Evolutionary conservation across 108 stramenopile genomes (phyloP), one percentile per base, ranked within the genome.

Genomic region (Seminavis robusta): DNA sequence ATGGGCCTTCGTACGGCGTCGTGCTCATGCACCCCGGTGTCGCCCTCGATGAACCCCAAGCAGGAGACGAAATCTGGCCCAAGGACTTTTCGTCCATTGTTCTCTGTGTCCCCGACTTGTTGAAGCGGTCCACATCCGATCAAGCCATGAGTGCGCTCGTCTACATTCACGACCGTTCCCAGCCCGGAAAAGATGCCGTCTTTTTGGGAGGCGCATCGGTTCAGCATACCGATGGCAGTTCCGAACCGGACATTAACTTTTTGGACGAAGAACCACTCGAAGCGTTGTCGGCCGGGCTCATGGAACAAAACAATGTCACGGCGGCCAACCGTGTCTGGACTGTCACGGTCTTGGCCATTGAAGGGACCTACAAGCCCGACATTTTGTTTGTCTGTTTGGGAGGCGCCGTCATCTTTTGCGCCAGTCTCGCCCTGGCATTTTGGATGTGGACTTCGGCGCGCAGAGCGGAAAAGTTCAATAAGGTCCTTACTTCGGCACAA

Each of bases 301-400:
- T n/a, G n/a, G n/a, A n/a, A n/a, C 37, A 61, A 37, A 7, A 44
- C 29, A 44, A 40, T n/a, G 56, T 73, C 32, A 10, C 23, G 27
- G 58, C 47, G 25, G 67, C 63, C 30, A 50, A 67, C 43, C 36
- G 63, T 19, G 20, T 33, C n/a, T 78, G 77, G 77, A 69, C 67
- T 8, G 38, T 78, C 15, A 47, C 59, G 28, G 53, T 78, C 11
- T 24, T 65, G 30, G 29, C 39, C 24, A 15, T 42, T 16, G 63
- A 69, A 20, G 49, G 47, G 11, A 31, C 31, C 4, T 59, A 29
- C 17, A 34, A 49, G 13, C 4, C 33, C 9, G 31, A 56, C 5
- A 6, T 55, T 0, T 7, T 55, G 6, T 59, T 68, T 0, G 52
- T 77, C 23, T 29, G 55, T 29, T 0, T 78, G 0, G 63, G 67